Evolutionary conservation across 129 eudicot species (phyloP).

Genomic region (Artemisia tridentata): DNA sequence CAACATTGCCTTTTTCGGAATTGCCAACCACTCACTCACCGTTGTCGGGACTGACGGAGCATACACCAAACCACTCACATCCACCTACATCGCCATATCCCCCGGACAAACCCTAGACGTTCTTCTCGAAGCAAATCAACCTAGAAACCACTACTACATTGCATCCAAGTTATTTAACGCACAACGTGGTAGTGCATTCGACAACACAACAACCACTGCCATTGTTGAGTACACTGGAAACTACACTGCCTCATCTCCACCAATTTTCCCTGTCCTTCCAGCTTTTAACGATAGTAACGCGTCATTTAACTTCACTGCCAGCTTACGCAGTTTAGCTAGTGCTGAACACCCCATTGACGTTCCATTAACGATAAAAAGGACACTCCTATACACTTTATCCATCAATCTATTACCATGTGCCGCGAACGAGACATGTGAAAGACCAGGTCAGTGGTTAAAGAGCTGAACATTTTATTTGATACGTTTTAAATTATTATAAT

Average conservation of each 20-base stretch:
- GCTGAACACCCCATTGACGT: slow-evolving; percentile 40
- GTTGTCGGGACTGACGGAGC: slow-evolving; percentile 63
- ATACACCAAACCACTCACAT: slow-evolving; percentile 49
- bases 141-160: slow-evolving; percentile 49
- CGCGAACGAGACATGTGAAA: slow-evolving; percentile 28
- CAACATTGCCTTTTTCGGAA: slow-evolving; percentile 43
- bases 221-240: slow-evolving; percentile 34
- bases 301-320: slow-evolving; percentile 25
- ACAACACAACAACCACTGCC: slow-evolving; percentile 50
- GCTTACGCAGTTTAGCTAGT: slow-evolving; percentile 37
- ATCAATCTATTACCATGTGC: slow-evolving; percentile 34
- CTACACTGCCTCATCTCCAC: slow-evolving; percentile 22
- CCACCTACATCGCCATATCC: slow-evolving; percentile 39
- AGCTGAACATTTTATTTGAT: too few species aligned
- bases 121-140: slow-evolving; percentile 54
- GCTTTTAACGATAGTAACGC: slow-evolving; percentile 32
- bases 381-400: slow-evolving; percentile 33
- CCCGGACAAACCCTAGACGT: slow-evolving; percentile 73
- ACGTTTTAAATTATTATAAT: too few species aligned
- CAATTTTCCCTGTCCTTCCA: slow-evolving; percentile 37
- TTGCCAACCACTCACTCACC: slow-evolving; percentile 54
- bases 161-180: slow-evolving; percentile 39
- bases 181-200: slow-evolving; percentile 18
- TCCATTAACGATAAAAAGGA: slow-evolving; percentile 30
- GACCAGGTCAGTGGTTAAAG: background rate